Percentiles rank a stretch among this genome's conserved stretches.
Conservation (phyloP, 2,329 filamentous ascomycete genomes). For the Penicillium aurantiogriseum region DNA sequence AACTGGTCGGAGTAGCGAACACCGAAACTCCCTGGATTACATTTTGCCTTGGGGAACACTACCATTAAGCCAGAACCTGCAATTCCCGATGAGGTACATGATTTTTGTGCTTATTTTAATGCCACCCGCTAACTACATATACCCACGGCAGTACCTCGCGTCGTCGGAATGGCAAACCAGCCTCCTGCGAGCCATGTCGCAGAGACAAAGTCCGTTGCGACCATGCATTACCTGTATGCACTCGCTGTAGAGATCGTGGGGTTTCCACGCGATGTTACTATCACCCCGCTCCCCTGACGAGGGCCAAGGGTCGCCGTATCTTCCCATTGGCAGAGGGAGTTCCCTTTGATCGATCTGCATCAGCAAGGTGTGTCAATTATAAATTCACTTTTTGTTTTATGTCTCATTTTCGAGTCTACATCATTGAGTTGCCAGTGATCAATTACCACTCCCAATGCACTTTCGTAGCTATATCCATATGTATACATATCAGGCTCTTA, state of each 20-base stretch:
- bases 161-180: slow-evolving; percentile 32
- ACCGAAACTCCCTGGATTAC: slow-evolving; percentile 4
- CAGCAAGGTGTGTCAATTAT: slow-evolving; percentile 6
- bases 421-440: background rate
- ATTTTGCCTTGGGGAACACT: background rate
- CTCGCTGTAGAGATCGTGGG: slow-evolving; percentile 28
- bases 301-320: slow-evolving; percentile 10
- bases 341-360: slow-evolving; percentile 11
- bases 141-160: slow-evolving; percentile 16
- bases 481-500: background rate
- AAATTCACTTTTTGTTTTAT: background rate
- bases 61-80: background rate
- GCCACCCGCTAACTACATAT: background rate
- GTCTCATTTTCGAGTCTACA: background rate
- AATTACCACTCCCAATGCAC: background rate
- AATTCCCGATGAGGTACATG: slow-evolving; percentile 1
- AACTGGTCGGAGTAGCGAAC: slow-evolving; percentile 15
- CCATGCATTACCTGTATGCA: slow-evolving; percentile 28
- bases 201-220: slow-evolving; percentile 36
- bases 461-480: background rate
- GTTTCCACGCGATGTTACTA: slow-evolving; percentile 28
- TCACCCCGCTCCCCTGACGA: slow-evolving; percentile 34
- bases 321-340: slow-evolving; percentile 14
- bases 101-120: background rate
- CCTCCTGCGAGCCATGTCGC: slow-evolving; percentile 36